phyloP scores from a whole-genome alignment of 768 basidiomycete genomes.

The Amanita pallidorosea region DNA sequence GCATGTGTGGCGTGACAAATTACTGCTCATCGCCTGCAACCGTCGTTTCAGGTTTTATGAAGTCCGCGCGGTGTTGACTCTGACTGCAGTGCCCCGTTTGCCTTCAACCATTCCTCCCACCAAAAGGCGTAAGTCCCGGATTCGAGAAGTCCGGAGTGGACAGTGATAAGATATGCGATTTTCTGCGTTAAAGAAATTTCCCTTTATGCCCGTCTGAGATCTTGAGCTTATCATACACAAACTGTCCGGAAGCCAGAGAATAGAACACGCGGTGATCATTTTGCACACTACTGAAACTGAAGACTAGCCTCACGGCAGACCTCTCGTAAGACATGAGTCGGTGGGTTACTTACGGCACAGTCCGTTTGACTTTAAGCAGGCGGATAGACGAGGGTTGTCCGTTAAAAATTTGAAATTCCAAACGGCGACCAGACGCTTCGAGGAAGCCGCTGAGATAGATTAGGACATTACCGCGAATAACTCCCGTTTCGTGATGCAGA shows the following conservation, averaged over 20 bases:
- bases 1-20: background rate
- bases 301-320: background rate
- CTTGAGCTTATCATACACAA: constrained; percentile 6
- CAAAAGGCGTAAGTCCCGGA: background rate
- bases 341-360: constrained; percentile 5
- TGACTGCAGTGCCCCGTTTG: background rate
- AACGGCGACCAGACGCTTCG: constrained; percentile 5
- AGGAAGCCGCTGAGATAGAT: constrained; percentile 1
- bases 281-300: background rate
- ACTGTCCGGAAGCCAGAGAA: constrained; percentile 3
- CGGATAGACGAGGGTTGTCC: constrained; percentile 1
- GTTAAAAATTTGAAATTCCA: constrained; percentile 4
- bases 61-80: background rate
- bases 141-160: background rate
- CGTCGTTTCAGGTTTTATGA: too few relatives aligned
- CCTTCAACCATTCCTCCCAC: background rate
- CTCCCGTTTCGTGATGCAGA: constrained; percentile 4
- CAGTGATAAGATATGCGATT: background rate
- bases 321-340: background rate
- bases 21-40: background rate
- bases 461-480: background rate
- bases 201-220: background rate
- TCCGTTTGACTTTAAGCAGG: background rate
- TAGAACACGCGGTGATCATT: constrained; percentile 1
- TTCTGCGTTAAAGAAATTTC: background rate